Conservation (phyloP, 148 eudicot genomes). For the Rhododendron ferrugineum region DNA sequence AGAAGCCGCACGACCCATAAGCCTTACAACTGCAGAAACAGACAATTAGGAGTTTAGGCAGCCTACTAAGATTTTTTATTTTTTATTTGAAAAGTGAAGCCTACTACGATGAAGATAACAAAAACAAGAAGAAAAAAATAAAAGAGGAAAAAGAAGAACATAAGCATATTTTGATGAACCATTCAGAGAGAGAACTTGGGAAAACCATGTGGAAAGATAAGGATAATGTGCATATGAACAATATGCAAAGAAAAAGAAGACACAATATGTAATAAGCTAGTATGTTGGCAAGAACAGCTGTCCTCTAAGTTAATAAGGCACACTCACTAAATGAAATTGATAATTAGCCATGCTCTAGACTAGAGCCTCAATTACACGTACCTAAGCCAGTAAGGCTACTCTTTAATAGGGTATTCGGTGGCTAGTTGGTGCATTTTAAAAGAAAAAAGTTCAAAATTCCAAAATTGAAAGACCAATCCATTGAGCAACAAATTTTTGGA, state of each 20-base stretch:
- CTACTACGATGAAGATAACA: not conserved
- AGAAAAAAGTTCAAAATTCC: not conserved
- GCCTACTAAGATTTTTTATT: not conserved
- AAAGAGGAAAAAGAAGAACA: not conserved
- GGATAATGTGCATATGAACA: not conserved
- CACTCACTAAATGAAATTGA: not conserved
- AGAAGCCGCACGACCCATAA: constrained; percentile 94
- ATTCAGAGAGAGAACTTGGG: not conserved
- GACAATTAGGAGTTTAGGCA: not conserved
- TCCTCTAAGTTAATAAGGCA: not conserved
- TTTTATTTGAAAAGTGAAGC: no score
- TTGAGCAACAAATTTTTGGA: no score
- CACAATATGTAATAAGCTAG: not conserved
- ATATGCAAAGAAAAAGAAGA: not conserved
- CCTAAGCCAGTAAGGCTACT: not conserved
- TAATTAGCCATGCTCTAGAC: not conserved
- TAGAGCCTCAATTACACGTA: not conserved
- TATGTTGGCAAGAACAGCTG: not conserved
- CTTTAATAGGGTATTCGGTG: not conserved
- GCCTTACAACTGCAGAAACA: constrained; percentile 57
- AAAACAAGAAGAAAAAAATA: not conserved
- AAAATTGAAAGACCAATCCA: no score
- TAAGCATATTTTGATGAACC: not conserved
- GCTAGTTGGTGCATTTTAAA: not conserved
- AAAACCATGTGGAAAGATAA: not conserved